Percentiles rank a stretch among this genome's conserved stretches.
phyloP scores from a whole-genome alignment of 2,329 filamentous ascomycete genomes.

The Penicillium sp. region DNA sequence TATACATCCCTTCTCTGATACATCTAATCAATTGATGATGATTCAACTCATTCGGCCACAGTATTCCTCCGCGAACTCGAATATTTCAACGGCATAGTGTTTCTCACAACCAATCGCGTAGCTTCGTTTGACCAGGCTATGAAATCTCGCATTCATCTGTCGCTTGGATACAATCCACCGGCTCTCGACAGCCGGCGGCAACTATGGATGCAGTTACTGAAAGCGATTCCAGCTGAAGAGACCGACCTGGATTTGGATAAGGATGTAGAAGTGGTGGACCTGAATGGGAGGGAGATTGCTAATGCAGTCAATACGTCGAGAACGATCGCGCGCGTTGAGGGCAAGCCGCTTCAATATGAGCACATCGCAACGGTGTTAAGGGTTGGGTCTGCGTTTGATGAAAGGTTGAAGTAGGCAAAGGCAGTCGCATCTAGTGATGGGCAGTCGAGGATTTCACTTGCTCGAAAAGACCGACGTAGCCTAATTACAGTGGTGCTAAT shows the following conservation, averaged over 20 bases:
- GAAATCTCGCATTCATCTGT: slow-evolving; percentile 15
- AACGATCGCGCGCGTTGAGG: slow-evolving; percentile 14
- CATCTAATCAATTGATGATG: no score
- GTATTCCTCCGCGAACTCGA: slow-evolving; percentile 14
- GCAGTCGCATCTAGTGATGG: background rate
- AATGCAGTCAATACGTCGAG: slow-evolving; percentile 16
- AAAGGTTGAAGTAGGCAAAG: background rate
- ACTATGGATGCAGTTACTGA: background rate
- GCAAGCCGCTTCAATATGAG: background rate
- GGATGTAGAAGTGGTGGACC: background rate
- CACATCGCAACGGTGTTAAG: background rate
- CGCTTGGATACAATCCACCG: slow-evolving; percentile 1
- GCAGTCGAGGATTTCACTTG: no score
- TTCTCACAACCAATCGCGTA: slow-evolving; percentile 16
- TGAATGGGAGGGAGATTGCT: slow-evolving; percentile 17
- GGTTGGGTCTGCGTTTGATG: background rate
- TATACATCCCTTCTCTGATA: no score
- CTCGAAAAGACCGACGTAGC: no score
- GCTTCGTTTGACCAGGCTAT: slow-evolving; percentile 14
- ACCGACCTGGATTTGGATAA: background rate
- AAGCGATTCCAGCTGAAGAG: background rate
- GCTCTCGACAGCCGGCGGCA: background rate
- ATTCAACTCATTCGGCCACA: no score
- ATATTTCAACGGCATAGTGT: slow-evolving; percentile 15
- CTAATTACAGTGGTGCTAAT: no score